Base-by-base conservation (phyloP, 768 basidiomycete species). In the Tubosaeta brunneosetosa region DNA sequence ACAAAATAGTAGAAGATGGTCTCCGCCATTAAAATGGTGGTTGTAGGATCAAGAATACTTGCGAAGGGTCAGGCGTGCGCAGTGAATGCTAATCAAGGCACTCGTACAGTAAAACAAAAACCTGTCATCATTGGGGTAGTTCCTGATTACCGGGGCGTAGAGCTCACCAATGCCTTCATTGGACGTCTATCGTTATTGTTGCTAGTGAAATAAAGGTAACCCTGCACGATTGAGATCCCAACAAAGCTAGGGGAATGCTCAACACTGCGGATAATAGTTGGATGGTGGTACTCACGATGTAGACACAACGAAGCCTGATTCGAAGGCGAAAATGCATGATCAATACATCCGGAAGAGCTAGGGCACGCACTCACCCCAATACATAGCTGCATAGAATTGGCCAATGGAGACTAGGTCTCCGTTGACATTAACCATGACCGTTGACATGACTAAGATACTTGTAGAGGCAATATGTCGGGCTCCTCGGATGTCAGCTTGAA, bases 181-280 rank as follows among this genome's bases (percentile, higher is more conserved):
- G 50, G 16, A 47, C 51, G 42, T 17, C 51, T 45, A 49, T 60
- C 59, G 16, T 53, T 50, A 46, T 48, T 60, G 16, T 56, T 44
- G 19, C 17, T 52, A 41, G 49, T 51, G 51, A 56, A 60, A 34
- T 60, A 60, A 17, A 60, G 47, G 31, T 60, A 60, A 6, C 58
- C 59, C 56, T 60, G 59, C 32, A 60, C 59, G 19, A 60, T 45
- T 22, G 59, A 60, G 25, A 60, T 60, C 4, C 59, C 59, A n/a
- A 60, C 58, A 9, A 60, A 49, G 34, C 59, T 60, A 9, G 13
- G 3, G 13, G 49, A 29, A 44, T 22, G 22, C 3, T 60, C 26
- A 49, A 32, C 19, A 27, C n/a, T 31, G 11, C 26, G 27, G 22
- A 43, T n/a, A 14, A 38, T 5, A 25, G 7, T 19, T 40, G n/a